Base-by-base conservation (phyloP, 495 filamentous ascomycete genomes). In the Hypoxylon trugodes region DNA sequence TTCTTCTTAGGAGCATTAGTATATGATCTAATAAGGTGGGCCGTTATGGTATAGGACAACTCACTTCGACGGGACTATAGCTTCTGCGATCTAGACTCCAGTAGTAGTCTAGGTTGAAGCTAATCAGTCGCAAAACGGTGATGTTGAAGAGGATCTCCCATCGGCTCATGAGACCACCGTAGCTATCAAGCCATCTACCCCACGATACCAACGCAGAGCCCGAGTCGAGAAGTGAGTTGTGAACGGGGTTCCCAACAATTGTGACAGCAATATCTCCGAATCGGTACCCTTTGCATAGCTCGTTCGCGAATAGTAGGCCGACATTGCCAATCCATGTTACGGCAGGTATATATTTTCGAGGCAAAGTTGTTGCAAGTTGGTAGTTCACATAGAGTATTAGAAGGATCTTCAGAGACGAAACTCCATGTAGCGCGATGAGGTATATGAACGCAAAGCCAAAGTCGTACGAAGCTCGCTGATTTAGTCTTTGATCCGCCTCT, bases 121-220 rank as follows among this genome's bases (percentile, higher is more conserved):
- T 96, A 58, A 99, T 92, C 36, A 97, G 78, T 18, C 95, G 86
- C 35, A 99, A 78, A 4, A 97, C 84, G n/a, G 95, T 97, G 59
- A 99, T 85, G 66, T 98, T 99, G 83, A 99, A 99, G 9, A 95
- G 83, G 28, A 99, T 86, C 72, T 97, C 91, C 95, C 95, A 99
- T 58, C 93, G 83, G 2, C 89, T 80, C 69, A 93, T 86, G 16
- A 99, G 74, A 4, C 95, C 95, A 9, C 93, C 88, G 61, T 90
- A 85, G 35, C 77, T 78, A 74, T 97, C 93, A 6, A 96, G 73
- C 76, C 81, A 86, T 19, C 76, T 72, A 4, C 85, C 92, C 81
- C 87, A 88, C 43, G 77, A 75, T 1, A 85, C 68, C 43, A 86
- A 61, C 5, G 67, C 26, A 1, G 81, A 59, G 0, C 76, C 69